Base-by-base conservation (phyloP, 768 basidiomycete species). In the Symmetrospora coprosmae region DNA sequence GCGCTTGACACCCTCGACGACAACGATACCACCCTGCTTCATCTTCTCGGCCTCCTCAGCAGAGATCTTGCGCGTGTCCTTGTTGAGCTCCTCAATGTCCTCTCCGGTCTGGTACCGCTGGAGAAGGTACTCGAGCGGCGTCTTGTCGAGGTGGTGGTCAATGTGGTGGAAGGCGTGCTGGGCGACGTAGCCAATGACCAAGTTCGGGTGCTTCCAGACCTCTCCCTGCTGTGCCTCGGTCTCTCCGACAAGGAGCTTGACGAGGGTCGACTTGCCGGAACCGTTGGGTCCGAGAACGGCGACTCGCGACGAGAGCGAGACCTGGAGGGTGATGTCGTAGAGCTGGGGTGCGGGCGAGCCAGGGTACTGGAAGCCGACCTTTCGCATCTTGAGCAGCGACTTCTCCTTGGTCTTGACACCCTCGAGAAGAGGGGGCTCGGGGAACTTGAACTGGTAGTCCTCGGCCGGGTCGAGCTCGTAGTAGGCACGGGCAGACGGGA, bases 91-190 rank as follows among this genome's bases (percentile, higher is more conserved):
- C 75, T 97, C 91, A 66, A 89, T 84, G 78, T 97, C 91, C 74
- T 96, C 87, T 52, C 91, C 92, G 72, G 92, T 91, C 72, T 96
- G 91, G 82, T 89, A 97, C 67, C 91, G 86, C 89, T 90, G 94
- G 75, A 94, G 91, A 68, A 96, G 92, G 71, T 97, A 97, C 53
- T 84, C 83, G 65, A 97, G 87, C 30, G 92, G 87, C 4, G 92
- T 94, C 76, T 92, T 91, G 74, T 92, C 89, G 45, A 97, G 74
- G 76, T 94, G 91, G 67, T 81, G 84, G 71, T 91, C 87, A 86
- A 71, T 65, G 66, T 69, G 68, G 76, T 94, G 90, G 47, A 90
- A 92, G 39, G 90, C 91, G 73, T 97, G 92, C 70, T 97, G 91
- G 11, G 91, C 91, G 64, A 97, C 91, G 74, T 97, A 97, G 59